A percentile compares a stretch with the other conserved stretches of the same genome.
phyloP scores from a whole-genome alignment of 495 filamentous ascomycete genomes.

The Hypoxylon cercidicola region DNA sequence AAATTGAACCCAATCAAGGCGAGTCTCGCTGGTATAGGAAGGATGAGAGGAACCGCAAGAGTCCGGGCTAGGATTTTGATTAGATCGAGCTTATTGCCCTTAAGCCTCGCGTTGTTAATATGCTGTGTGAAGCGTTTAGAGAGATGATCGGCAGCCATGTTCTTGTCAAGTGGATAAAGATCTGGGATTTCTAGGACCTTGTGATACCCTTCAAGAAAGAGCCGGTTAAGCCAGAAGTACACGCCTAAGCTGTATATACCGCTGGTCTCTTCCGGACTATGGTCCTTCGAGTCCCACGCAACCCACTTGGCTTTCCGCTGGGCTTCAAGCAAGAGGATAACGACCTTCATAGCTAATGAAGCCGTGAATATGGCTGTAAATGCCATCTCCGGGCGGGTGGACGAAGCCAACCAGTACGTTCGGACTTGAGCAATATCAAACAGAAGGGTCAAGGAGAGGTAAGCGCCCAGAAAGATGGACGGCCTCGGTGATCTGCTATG shows the following conservation, averaged over 20 bases:
- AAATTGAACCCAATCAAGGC: constrained; percentile 68
- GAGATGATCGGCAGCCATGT: constrained; percentile 56
- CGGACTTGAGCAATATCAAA: constrained; percentile 55
- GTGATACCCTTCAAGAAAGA: constrained; percentile 61
- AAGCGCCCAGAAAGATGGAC: constrained; percentile 53
- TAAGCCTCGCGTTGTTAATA: constrained; percentile 44
- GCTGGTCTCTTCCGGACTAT: constrained; percentile 65
- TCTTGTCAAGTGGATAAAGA: constrained; percentile 48
- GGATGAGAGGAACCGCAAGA: constrained; percentile 50
- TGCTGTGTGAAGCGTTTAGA: constrained; percentile 49
- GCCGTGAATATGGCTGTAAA: constrained; percentile 57
- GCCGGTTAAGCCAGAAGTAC: constrained; percentile 70
- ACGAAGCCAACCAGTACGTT: constrained; percentile 51
- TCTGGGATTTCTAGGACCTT: constrained; percentile 52
- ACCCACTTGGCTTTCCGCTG: constrained; percentile 58
- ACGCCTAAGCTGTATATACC: constrained; percentile 65
- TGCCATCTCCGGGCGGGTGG: constrained; percentile 17
- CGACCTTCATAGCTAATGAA: constrained; percentile 56
- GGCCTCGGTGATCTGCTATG: constrained; percentile 52
- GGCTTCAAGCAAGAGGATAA: constrained; percentile 63
- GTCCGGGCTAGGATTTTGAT: constrained; percentile 20
- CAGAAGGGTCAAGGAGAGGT: constrained; percentile 53
- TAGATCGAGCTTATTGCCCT: constrained; percentile 27
- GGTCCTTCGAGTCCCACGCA: constrained; percentile 55
- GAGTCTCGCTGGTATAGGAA: constrained; percentile 62